Conservation (phyloP, 2,329 filamentous ascomycete genomes). For the Mycosphaerella sp. region DNA sequence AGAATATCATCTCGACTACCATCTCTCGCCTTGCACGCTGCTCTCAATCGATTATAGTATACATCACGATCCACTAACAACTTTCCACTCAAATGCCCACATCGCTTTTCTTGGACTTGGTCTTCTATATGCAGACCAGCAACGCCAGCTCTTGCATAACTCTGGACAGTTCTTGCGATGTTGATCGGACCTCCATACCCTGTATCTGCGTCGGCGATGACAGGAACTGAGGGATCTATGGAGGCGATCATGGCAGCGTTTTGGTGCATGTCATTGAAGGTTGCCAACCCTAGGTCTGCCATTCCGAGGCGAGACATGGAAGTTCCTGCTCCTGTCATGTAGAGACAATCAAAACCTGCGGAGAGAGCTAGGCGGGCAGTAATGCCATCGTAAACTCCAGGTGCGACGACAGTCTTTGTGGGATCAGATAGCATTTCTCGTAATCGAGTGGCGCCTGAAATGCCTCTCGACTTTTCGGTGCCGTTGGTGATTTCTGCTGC, state of each 20-base stretch:
- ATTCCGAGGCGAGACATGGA: constrained; percentile 55
- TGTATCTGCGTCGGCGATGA: constrained; percentile 59
- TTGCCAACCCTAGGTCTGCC: constrained; percentile 58
- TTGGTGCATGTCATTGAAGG: constrained; percentile 56
- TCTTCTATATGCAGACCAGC: constrained; percentile 59
- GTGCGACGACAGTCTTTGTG: constrained; percentile 48
- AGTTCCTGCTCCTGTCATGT: constrained; percentile 64
- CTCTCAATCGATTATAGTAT: constrained; percentile 53
- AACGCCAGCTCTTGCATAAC: constrained; percentile 44
- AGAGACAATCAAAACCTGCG: constrained; percentile 58
- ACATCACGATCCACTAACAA: constrained; percentile 49
- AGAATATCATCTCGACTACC: constrained; percentile 52
- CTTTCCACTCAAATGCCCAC: constrained; percentile 59
- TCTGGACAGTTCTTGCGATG: constrained; percentile 25
- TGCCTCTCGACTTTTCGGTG: constrained; percentile 5
- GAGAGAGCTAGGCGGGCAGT: constrained; percentile 57
- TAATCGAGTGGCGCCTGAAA: constrained; percentile 25
- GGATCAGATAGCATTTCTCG: constrained; percentile 31
- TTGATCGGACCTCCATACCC: constrained; percentile 47
- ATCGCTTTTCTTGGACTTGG: constrained; percentile 56
- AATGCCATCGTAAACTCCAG: constrained; percentile 64
- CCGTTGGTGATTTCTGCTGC: constrained; percentile 18
- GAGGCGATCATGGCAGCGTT: constrained; percentile 62
- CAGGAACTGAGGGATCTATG: constrained; percentile 49
- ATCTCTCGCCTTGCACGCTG: constrained; percentile 48